These are phyloP conservation scores for Dendrothele bispora DNA, from an alignment of 768 basidiomycete species.

Conservation along the genomic window DNA sequence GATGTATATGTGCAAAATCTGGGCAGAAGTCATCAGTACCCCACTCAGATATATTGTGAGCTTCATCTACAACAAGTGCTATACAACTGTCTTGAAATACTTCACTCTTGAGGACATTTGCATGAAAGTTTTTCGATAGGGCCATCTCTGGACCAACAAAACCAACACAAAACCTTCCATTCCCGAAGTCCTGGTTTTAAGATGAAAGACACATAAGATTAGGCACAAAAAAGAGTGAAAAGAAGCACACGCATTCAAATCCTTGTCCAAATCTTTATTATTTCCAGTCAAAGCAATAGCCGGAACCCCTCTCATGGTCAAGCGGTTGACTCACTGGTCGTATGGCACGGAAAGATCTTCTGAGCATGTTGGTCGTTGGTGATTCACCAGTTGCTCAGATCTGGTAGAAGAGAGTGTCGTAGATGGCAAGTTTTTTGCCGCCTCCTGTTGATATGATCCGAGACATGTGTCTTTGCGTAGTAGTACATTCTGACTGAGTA, in stretches of 20 bases:
- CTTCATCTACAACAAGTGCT: conserved; percentile 17
- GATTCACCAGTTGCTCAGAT: conserved; percentile 12
- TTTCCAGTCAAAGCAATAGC: conserved; percentile 1
- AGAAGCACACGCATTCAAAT: not conserved
- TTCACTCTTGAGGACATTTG: conserved; percentile 1
- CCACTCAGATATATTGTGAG: conserved; percentile 20
- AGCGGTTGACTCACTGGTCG: conserved; percentile 13
- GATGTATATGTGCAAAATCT: not conserved
- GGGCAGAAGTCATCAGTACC: conserved; percentile 8
- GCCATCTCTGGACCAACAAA: conserved; percentile 7
- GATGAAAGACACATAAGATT: not conserved
- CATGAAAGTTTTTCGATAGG: conserved; percentile 1
- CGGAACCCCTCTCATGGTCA: conserved; percentile 7
- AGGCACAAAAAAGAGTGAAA: not conserved
- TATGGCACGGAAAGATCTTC: conserved; percentile 15
- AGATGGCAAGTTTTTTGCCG: conserved; percentile 18
- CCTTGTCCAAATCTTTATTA: not conserved
- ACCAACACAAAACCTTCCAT: not conserved
- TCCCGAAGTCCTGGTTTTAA: not conserved
- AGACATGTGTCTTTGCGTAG: conserved; percentile 7
- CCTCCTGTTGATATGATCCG: conserved; percentile 17
- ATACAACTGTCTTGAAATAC: conserved; percentile 5
- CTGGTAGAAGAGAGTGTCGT: conserved; percentile 15
- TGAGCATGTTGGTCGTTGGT: not conserved
- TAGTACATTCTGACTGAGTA: conserved; percentile 9